These are phyloP conservation scores for Brassica carinata DNA, from an alignment of 345 rosid genomes.

Conservation along the genomic window DNA sequence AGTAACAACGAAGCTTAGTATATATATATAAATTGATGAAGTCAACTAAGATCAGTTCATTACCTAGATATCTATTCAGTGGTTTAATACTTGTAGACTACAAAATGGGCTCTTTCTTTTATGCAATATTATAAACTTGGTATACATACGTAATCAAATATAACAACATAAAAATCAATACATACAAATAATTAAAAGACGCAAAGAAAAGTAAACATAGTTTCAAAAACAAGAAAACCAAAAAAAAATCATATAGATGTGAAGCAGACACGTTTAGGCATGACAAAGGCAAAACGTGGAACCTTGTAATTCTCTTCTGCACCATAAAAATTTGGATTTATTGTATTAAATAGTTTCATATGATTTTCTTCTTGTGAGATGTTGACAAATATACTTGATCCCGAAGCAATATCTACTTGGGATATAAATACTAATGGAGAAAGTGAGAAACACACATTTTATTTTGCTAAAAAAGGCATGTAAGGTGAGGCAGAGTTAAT, in stretches of 20 bases:
- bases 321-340: constrained; percentile 29
- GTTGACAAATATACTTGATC: constrained; percentile 41
- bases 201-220: neutral
- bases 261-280: constrained; percentile 43
- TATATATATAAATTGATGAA: neutral
- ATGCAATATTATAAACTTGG: constrained; percentile 4
- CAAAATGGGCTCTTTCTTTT: constrained; percentile 4
- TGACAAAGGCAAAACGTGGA: constrained; percentile 39
- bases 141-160: constrained; percentile 27
- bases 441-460: neutral
- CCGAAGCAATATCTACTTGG: constrained; percentile 39
- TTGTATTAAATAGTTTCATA: constrained; percentile 21
- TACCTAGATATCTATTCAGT: neutral
- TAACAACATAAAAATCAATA: neutral
- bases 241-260: constrained; percentile 32
- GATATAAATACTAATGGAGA: constrained; percentile 22
- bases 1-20: neutral
- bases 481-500: constrained; percentile 3
- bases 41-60: neutral
- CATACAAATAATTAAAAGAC: neutral
- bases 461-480: neutral
- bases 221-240: neutral
- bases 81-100: neutral
- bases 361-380: constrained; percentile 15
- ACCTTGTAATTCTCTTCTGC: constrained; percentile 37